Evolutionary conservation across 2,329 filamentous ascomycete species (phyloP).

Genomic region (Pseudocercospora musae): DNA sequence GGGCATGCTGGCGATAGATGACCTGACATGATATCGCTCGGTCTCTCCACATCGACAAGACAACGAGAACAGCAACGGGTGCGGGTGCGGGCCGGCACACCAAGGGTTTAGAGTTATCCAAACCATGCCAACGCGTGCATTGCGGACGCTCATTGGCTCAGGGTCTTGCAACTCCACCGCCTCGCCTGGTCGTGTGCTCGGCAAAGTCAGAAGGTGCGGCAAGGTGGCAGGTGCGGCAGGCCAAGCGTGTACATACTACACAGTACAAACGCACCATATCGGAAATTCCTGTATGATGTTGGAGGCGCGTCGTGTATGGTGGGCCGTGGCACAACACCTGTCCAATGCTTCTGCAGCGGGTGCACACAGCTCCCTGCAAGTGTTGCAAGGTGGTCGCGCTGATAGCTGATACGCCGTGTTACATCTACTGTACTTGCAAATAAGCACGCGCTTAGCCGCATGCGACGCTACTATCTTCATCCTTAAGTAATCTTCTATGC

Average conservation of each 20-base stretch:
- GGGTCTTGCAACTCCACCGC: neutral
- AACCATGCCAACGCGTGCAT: neutral
- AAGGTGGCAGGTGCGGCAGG: too few relatives aligned
- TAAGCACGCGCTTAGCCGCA: neutral
- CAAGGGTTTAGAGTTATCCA: neutral
- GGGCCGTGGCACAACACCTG: constrained; percentile 4
- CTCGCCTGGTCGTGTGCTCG: neutral
- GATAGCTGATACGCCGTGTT: constrained; percentile 5
- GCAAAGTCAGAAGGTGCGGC: too few relatives aligned
- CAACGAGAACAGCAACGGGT: neutral
- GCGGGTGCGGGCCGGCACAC: neutral
- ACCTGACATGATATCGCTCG: neutral
- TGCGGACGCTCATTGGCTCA: neutral
- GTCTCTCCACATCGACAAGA: neutral
- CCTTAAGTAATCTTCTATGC: neutral
- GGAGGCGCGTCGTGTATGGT: neutral
- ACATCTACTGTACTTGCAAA: neutral
- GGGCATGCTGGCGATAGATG: neutral
- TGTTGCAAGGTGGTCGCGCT: neutral
- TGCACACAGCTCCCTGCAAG: neutral
- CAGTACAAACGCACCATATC: neutral
- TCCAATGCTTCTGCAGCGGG: neutral
- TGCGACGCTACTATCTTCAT: neutral
- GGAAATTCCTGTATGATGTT: neutral
- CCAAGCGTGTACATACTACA: too few relatives aligned